Evolutionary conservation across 768 basidiomycete species (phyloP).

Genomic region (Phylloporus sp.): DNA sequence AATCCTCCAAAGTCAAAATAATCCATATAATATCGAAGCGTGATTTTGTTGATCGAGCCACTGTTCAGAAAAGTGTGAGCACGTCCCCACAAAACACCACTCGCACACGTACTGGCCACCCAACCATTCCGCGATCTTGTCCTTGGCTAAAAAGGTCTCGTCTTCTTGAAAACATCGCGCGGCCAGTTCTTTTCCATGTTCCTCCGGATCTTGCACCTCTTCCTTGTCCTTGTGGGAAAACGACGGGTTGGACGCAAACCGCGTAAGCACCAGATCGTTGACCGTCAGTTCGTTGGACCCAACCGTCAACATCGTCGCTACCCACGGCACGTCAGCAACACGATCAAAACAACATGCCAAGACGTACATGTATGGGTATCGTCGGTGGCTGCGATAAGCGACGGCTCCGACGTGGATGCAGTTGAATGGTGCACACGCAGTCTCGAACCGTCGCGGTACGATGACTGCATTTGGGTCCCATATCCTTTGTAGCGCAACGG

Average conservation of each 20-base stretch:
- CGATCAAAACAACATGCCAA: constrained; percentile 5
- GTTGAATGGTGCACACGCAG: constrained; percentile 65
- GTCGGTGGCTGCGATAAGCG: constrained; percentile 54
- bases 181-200: constrained; percentile 69
- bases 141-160: constrained; percentile 74
- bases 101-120: constrained; percentile 77
- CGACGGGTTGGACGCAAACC: constrained; percentile 39
- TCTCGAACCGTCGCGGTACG: constrained; percentile 39
- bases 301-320: constrained; percentile 22
- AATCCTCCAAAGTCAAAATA: constrained; percentile 84
- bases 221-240: constrained; percentile 48
- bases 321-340: constrained; percentile 8
- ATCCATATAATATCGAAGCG: constrained; percentile 78
- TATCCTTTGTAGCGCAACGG: constrained; percentile 44
- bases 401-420: constrained; percentile 82
- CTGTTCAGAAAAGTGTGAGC: constrained; percentile 37
- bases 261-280: constrained; percentile 45
- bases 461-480: constrained; percentile 33
- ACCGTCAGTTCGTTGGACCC: constrained; percentile 53
- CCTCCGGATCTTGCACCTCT: constrained; percentile 56
- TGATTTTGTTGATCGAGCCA: constrained; percentile 67
- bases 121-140: constrained; percentile 96
- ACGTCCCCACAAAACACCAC: background rate
- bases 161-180: constrained; percentile 83
- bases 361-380: constrained; percentile 48